These are phyloP conservation scores for Triticum timopheevii DNA, from an alignment of 176 grass and related monocot species.

Conservation along the genomic window DNA sequence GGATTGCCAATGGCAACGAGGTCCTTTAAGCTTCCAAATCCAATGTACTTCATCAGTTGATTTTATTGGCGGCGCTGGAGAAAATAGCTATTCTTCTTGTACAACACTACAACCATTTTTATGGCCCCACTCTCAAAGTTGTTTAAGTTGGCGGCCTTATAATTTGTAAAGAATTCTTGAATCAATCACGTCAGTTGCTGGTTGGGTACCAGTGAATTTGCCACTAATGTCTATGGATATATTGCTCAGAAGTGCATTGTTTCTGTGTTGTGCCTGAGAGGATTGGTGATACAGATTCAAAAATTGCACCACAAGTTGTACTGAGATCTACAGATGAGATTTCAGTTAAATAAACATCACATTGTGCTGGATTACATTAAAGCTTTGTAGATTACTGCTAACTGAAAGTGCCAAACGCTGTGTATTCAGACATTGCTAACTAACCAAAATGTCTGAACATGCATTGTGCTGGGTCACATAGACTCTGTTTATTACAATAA, in stretches of 20 bases:
- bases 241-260: neutral
- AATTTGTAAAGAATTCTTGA: conserved; percentile 7
- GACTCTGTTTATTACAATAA: neutral
- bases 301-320: neutral
- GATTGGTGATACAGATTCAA: neutral
- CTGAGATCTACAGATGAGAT: neutral
- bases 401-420: neutral
- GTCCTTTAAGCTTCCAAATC: conserved; percentile 95
- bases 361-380: neutral
- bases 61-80: neutral
- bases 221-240: conserved; percentile 2
- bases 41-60: conserved; percentile 86
- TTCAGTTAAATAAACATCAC: neutral
- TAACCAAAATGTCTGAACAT: neutral
- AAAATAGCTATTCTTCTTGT: neutral
- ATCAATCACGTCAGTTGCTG: neutral
- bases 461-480: neutral
- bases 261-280: neutral
- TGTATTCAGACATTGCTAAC: neutral
- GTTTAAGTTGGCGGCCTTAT: neutral
- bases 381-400: neutral
- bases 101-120: neutral
- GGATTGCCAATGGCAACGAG: conserved; percentile 67
- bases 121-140: neutral
- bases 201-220: neutral